Conservation (phyloP, 306 rosid species). For the Cicer bijugum region DNA sequence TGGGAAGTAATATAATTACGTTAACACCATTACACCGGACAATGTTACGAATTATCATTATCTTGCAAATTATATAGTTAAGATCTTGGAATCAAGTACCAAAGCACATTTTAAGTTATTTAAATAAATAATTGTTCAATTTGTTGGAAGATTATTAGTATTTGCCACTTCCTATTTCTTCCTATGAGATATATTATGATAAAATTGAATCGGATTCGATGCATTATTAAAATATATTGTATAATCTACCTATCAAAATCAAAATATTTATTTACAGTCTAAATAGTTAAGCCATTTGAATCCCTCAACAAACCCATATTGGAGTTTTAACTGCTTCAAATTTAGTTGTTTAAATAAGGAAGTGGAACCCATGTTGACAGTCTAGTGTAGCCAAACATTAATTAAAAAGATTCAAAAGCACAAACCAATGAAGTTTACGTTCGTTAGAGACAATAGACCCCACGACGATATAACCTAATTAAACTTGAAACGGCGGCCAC, state of each 20-base stretch:
- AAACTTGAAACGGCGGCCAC: constrained; percentile 51
- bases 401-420: background rate
- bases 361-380: constrained; percentile 10
- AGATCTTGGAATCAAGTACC: too few relatives aligned
- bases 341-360: background rate
- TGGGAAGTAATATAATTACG: too few relatives aligned
- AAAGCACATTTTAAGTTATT: too few relatives aligned
- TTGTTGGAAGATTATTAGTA: too few relatives aligned
- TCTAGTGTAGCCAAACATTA: background rate
- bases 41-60: too few relatives aligned
- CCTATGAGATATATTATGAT: too few relatives aligned
- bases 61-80: too few relatives aligned
- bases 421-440: constrained; percentile 2
- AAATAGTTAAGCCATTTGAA: background rate
- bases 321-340: too few relatives aligned
- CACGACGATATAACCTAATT: constrained; percentile 39
- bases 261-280: too few relatives aligned
- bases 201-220: background rate
- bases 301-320: background rate
- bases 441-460: background rate
- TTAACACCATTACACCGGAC: too few relatives aligned
- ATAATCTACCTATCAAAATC: too few relatives aligned
- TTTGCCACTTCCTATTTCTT: background rate
- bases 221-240: background rate
- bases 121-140: too few relatives aligned